A percentile compares a stretch with the other conserved stretches of the same genome.
Evolutionary conservation across 2,329 filamentous ascomycete genomes (phyloP).

Genomic region (Fusarium succisae): DNA sequence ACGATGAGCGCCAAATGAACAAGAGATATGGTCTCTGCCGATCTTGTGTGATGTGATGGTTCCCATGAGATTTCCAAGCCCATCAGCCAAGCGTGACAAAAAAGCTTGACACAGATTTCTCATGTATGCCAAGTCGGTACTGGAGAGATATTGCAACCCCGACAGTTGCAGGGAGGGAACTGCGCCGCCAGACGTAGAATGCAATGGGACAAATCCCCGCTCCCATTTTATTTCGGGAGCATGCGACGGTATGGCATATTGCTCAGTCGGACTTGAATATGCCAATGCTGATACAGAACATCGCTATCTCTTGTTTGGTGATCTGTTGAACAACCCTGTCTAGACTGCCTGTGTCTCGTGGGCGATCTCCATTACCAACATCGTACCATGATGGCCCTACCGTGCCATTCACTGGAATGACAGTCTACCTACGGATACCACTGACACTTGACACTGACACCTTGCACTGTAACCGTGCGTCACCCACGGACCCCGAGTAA

Average conservation of each 20-base stretch:
- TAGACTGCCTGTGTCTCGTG: slow-evolving; percentile 13
- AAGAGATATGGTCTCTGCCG: slow-evolving; percentile 1
- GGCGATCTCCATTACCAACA: slow-evolving; percentile 8
- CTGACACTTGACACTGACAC: not conserved
- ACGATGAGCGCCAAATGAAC: not conserved
- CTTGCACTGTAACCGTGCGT: slow-evolving; percentile 7
- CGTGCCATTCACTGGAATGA: slow-evolving; percentile 5
- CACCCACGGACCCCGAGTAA: not conserved
- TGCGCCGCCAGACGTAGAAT: not conserved
- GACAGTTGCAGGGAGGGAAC: not conserved
- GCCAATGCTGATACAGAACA: not conserved
- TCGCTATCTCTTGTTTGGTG: not conserved
- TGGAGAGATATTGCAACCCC: slow-evolving; percentile 1
- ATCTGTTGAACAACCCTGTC: not conserved
- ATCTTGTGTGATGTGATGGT: slow-evolving; percentile 10
- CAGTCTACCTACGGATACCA: not conserved
- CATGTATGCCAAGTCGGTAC: slow-evolving; percentile 32
- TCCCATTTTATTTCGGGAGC: not conserved
- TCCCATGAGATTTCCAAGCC: slow-evolving; percentile 17
- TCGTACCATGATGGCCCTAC: slow-evolving; percentile 36
- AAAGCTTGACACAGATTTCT: slow-evolving; percentile 23
- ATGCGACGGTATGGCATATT: slow-evolving; percentile 12
- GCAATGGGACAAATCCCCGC: slow-evolving; percentile 20
- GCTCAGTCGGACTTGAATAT: not conserved
- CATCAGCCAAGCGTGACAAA: slow-evolving; percentile 18